A percentile compares a stretch with the other conserved stretches of the same genome.
phyloP scores from a whole-genome alignment of 2,329 filamentous ascomycete species.

The Gnomoniopsis sp. region DNA sequence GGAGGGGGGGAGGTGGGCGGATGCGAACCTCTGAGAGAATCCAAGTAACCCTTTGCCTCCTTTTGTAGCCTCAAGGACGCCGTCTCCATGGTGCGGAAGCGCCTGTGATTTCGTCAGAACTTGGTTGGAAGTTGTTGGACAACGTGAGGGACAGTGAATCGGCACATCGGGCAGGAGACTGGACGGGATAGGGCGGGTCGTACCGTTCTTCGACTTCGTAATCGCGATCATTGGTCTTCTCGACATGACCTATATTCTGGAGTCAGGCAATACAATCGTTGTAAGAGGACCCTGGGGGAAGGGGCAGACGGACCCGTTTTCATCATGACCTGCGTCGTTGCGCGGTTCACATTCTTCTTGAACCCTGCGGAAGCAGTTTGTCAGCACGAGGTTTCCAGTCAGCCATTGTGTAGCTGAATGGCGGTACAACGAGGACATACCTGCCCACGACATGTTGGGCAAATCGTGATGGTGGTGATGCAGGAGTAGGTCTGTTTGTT shows the following conservation, averaged over 20 bases:
- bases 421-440: conserved; percentile 27
- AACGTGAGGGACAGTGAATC: neutral
- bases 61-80: conserved; percentile 91
- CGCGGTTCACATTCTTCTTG: conserved; percentile 97
- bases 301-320: conserved; percentile 68
- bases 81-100: conserved; percentile 96
- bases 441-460: conserved; percentile 45
- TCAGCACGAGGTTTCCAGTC: neutral
- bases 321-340: conserved; percentile 99
- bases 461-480: neutral
- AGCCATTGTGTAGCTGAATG: neutral
- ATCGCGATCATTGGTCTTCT: conserved; percentile 97
- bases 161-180: neutral
- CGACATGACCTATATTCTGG: conserved; percentile 70
- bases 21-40: conserved; percentile 77
- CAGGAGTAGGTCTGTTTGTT: neutral
- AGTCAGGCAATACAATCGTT: neutral
- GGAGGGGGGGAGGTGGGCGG: neutral
- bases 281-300: neutral
- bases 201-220: conserved; percentile 96
- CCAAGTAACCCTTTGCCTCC: conserved; percentile 96
- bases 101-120: conserved; percentile 46
- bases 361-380: conserved; percentile 52
- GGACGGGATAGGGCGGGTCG: neutral
- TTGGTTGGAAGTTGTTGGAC: neutral